Evolutionary conservation across 2,329 filamentous ascomycete species (phyloP), one percentile per base, ranked within the genome.

Genomic region (Colletotrichum horii): DNA sequence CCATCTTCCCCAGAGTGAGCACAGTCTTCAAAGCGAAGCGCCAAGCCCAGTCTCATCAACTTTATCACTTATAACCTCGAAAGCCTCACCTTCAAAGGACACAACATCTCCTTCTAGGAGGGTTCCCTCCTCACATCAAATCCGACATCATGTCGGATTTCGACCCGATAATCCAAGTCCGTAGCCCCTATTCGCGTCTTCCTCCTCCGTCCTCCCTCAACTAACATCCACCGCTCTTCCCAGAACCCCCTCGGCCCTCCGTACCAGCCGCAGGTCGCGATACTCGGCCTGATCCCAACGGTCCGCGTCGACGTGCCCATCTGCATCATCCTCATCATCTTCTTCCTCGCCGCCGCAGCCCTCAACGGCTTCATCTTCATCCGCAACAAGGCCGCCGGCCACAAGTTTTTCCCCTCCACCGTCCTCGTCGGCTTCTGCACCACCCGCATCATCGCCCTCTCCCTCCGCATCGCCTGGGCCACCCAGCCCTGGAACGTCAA

Each of bases 241-340:
- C 52, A 71, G 43, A 28, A 64, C 64, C 58, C n/a, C 77, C 84
- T 77, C 30, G 82, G 84, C 5, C 84, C 85, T 75, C 85, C 85
- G 1, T 86, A 86, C 74, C 79, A 81, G 7, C 86, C 88, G 4
- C 80, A 78, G 15, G 83, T 79, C 15, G 91, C 92, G 56, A 80
- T 81, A 19, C 83, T 92, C 22, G 93, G 93, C 73, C 91, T 92
- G 28, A 78, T 84, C 9, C 94, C 94, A 3, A 89, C 87, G 2
- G 80, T 87, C 6, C 77, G 80, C 4, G 84, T 93, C 77, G 94
- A 96, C 81, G 87, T 92, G 9, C 92, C 94, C 48, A 88, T 95
- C 81, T 90, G 87, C 76, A 87, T 89, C 68, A 89, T 94, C 72
- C 90, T 96, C 77, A 82, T 95, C 16, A 81, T 84, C 55, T 81